Evolutionary conservation across 2,329 filamentous ascomycete species (phyloP), one percentile per base, ranked within the genome.

Genomic region (Nannizziopsis arthrosporioides): DNA sequence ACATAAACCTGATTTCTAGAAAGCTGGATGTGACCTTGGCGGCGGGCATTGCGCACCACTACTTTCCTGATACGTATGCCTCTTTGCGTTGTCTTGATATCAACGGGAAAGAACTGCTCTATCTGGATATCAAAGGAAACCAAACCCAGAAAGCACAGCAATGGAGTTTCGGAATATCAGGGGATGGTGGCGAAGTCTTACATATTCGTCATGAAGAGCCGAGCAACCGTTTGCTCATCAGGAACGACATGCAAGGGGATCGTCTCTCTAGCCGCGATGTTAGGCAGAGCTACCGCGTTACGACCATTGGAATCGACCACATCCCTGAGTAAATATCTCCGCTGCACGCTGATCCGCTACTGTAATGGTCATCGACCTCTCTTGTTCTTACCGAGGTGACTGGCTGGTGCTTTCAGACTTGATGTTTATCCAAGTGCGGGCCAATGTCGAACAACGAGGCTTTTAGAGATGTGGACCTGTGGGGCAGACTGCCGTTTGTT

Each of bases 31-130:
- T 35, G 19, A n/a, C 6, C 2, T 18, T 31, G 22, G 27, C 7
- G 1, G 15, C 11, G n/a, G 22, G 22, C 27, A n/a, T 34, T 44
- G n/a, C 42, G 14, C 7, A 44, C 32, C 12, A 31, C 14, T 15
- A 14, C 32, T 44, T 44, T 30, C n/a, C 10, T 2, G 42, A 35
- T 34, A 44, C 42, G 10, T 44, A 42, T 42, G 39, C 39, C 12
- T 18, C 15, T 12, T 42, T 42, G 3, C 15, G 39, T 12, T 42
- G 18, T 18, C 12, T 42, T 8, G 39, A 42, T 42, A 4, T n/a
- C 15, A 42, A 42, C 18, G 39, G 39, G 12, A n/a, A 18, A 8
- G 27, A 44, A n/a, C 14, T 18, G n/a, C 27, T 30, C 22, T 15
- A 44, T 18, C 32, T 44, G 19, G 32, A 18, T 30, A 15, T 31